Evolutionary conservation across 2,329 filamentous ascomycete species (phyloP).

Genomic region (Exutisphaerella laricina): DNA sequence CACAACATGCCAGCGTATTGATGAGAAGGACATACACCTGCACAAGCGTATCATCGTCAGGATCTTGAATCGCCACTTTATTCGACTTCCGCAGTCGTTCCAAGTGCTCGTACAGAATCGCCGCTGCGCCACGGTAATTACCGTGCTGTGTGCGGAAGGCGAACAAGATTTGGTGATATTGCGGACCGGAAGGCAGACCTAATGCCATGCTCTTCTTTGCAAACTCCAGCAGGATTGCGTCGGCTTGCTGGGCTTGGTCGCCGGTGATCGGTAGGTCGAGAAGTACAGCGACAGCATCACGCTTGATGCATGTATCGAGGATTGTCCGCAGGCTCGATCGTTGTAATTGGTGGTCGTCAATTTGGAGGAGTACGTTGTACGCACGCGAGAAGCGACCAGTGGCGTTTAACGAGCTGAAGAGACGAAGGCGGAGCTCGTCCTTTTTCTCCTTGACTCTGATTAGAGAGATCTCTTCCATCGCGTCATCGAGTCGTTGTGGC

Average conservation of each 20-base stretch:
- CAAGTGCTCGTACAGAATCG: conserved; percentile 52
- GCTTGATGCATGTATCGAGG: conserved; percentile 39
- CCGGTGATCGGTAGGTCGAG: conserved; percentile 73
- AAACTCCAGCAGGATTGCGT: conserved; percentile 67
- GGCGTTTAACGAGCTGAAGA: conserved; percentile 76
- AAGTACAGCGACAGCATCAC: conserved; percentile 39
- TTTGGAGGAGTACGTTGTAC: conserved; percentile 69
- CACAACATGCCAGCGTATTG: conserved; percentile 84
- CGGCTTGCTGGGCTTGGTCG: conserved; percentile 65
- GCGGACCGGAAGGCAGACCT: conserved; percentile 39
- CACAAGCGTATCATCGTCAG: conserved; percentile 53
- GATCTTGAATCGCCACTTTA: conserved; percentile 25
- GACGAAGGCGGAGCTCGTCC: conserved; percentile 70
- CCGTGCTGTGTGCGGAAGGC: conserved; percentile 78
- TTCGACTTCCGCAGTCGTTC: conserved; percentile 40
- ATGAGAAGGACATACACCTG: conserved; percentile 85
- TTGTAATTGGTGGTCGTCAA: conserved; percentile 62
- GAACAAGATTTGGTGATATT: conserved; percentile 86
- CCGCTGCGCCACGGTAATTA: conserved; percentile 75
- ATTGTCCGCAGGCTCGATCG: conserved; percentile 66
- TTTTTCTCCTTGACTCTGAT: conserved; percentile 38
- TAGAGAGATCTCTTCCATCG: conserved; percentile 32
- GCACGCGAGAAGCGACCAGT: conserved; percentile 77
- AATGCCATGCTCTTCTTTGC: conserved; percentile 56
- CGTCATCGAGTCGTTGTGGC: conserved; percentile 23